phyloP scores from a whole-genome alignment of 345 rosid species.

The Gossypium bickii region DNA sequence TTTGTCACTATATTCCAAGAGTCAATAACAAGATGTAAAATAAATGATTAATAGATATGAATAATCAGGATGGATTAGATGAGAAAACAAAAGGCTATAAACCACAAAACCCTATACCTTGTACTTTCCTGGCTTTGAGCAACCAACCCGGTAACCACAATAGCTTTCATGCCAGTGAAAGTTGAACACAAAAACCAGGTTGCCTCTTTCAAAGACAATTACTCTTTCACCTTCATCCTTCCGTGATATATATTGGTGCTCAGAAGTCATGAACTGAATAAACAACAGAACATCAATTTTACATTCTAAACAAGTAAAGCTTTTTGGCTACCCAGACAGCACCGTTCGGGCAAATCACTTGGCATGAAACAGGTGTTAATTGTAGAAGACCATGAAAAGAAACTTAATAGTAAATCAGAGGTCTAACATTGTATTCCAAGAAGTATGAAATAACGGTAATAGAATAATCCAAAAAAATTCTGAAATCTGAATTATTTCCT shows the following conservation, averaged over 20 bases:
- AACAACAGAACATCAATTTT: background rate
- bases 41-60: background rate
- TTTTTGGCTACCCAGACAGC: background rate
- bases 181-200: constrained; percentile 85
- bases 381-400: background rate
- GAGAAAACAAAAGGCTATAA: background rate
- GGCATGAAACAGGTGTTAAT: background rate
- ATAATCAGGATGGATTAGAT: background rate
- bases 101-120: constrained; percentile 44
- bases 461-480: too few relatives aligned
- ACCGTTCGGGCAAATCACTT: background rate
- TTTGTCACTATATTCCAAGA: background rate
- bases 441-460: background rate
- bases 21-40: background rate
- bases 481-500: too few relatives aligned
- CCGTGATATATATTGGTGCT: constrained; percentile 86
- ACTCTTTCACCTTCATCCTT: constrained; percentile 78
- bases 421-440: background rate
- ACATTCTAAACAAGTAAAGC: background rate
- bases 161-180: constrained; percentile 91
- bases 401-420: background rate
- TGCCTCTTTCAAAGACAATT: constrained; percentile 79
- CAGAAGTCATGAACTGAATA: constrained; percentile 87
- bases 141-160: constrained; percentile 74
- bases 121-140: constrained; percentile 83